These are phyloP conservation scores for Podaxis mareebaensis DNA, from an alignment of 768 basidiomycete species.

Conservation along the genomic window DNA sequence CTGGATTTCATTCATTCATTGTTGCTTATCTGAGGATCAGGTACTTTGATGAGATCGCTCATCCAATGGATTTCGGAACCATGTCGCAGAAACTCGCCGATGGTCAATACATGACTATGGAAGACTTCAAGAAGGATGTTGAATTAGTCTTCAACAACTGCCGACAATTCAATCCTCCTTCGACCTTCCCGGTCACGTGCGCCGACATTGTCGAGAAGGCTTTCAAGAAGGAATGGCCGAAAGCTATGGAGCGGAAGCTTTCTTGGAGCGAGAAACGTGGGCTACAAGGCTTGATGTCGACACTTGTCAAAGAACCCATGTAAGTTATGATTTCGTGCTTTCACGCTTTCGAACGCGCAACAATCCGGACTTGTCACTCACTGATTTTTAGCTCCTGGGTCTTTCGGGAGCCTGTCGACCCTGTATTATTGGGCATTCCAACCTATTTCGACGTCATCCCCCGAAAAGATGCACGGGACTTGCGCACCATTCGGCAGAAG, in stretches of 20 bases:
- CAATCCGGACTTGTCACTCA: slow-evolving; percentile 6
- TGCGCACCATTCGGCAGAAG: slow-evolving; percentile 78
- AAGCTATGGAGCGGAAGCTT: slow-evolving; percentile 70
- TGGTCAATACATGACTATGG: slow-evolving; percentile 76
- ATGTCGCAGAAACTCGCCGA: slow-evolving; percentile 67
- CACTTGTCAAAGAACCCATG: slow-evolving; percentile 68
- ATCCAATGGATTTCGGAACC: slow-evolving; percentile 94
- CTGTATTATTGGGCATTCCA: slow-evolving; percentile 77
- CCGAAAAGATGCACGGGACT: slow-evolving; percentile 83
- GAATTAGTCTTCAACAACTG: slow-evolving; percentile 89
- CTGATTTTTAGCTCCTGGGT: slow-evolving; percentile 59
- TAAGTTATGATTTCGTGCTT: slow-evolving; percentile 34
- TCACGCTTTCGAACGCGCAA: neutral
- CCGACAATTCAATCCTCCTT: slow-evolving; percentile 87
- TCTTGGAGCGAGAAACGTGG: slow-evolving; percentile 79
- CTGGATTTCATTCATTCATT: slow-evolving; percentile 1
- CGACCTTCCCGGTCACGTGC: slow-evolving; percentile 70
- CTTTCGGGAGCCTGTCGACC: slow-evolving; percentile 89
- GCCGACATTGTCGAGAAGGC: slow-evolving; percentile 73
- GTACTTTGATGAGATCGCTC: slow-evolving; percentile 87
- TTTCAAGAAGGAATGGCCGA: slow-evolving; percentile 88
- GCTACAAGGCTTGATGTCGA: slow-evolving; percentile 68
- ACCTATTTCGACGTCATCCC: slow-evolving; percentile 88
- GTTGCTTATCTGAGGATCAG: slow-evolving; percentile 38
- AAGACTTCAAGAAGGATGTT: slow-evolving; percentile 76